Evolutionary conservation across 495 filamentous ascomycete genomes (phyloP).

Genomic region (Sporormia fimetaria): DNA sequence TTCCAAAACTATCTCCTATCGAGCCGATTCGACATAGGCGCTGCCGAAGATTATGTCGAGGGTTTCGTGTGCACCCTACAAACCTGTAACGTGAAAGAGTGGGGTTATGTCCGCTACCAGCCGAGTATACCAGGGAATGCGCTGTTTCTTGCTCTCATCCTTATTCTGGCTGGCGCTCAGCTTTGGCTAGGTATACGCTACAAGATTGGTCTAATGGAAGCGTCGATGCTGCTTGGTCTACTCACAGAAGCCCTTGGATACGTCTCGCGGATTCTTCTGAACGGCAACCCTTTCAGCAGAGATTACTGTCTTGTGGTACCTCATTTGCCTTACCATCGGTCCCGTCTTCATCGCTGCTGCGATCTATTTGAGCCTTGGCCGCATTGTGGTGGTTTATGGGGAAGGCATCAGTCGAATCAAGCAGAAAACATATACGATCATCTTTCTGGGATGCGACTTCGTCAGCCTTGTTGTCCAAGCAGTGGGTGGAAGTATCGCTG

Average conservation of each 20-base stretch:
- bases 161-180: slow-evolving; percentile 29
- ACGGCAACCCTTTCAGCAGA: slow-evolving; percentile 18
- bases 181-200: slow-evolving; percentile 26
- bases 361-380: slow-evolving; percentile 51
- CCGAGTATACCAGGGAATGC: slow-evolving; percentile 33
- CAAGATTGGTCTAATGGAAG: slow-evolving; percentile 30
- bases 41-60: neutral
- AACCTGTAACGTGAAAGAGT: neutral
- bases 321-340: slow-evolving; percentile 51
- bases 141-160: slow-evolving; percentile 31
- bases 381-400: slow-evolving; percentile 48
- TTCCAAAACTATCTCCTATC: neutral
- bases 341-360: slow-evolving; percentile 53
- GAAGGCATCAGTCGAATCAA: slow-evolving; percentile 47
- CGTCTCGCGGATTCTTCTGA: slow-evolving; percentile 17
- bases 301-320: slow-evolving; percentile 32
- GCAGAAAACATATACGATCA: slow-evolving; percentile 42
- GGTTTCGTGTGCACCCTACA: slow-evolving; percentile 1
- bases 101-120: slow-evolving; percentile 29
- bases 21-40: neutral
- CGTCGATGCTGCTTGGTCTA: slow-evolving; percentile 16
- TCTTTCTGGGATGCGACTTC: slow-evolving; percentile 53
- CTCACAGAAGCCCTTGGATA: slow-evolving; percentile 22
- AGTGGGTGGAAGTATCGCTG: slow-evolving; percentile 47
- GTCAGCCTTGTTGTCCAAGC: slow-evolving; percentile 52